Percentiles rank a stretch among this genome's conserved stretches.
Conservation (phyloP, 192 early-diverging fungal genomes). For the Spinellus fusiger region DNA sequence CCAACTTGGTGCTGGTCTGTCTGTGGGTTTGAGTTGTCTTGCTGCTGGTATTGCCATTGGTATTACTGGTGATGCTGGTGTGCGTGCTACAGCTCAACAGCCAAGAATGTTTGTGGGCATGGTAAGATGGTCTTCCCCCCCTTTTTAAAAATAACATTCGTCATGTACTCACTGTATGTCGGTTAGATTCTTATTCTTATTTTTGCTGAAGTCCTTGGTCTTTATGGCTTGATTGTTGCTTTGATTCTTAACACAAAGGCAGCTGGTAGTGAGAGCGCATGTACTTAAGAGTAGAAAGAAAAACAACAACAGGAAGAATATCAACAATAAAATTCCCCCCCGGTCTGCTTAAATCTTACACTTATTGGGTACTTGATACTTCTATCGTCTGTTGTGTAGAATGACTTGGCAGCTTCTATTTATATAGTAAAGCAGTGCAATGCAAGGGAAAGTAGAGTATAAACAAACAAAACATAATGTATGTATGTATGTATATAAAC, state of each 20-base stretch:
- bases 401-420: too few species aligned
- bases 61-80: conserved; percentile 93
- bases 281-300: too few species aligned
- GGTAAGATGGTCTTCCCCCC: conserved; percentile 38
- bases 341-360: too few species aligned
- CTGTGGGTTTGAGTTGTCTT: conserved; percentile 85
- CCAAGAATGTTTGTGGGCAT: conserved; percentile 86
- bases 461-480: conserved; percentile 1
- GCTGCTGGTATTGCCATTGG: conserved; percentile 97
- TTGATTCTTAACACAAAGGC: conserved; percentile 97
- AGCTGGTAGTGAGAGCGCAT: conserved; percentile 2
- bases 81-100: conserved; percentile 85
- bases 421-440: too few species aligned
- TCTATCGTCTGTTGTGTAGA: too few species aligned
- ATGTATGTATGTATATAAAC: not conserved
- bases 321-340: too few species aligned
- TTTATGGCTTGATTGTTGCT: conserved; percentile 95
- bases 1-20: conserved; percentile 88
- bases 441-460: too few species aligned
- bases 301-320: too few species aligned
- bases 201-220: conserved; percentile 98
- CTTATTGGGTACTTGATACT: too few species aligned
- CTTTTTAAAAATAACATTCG: conserved; percentile 2
- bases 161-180: conserved; percentile 25
- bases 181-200: conserved; percentile 82